Conservation (phyloP, 176 grass and related monocot genomes). For the Thinopyrum elongatum region DNA sequence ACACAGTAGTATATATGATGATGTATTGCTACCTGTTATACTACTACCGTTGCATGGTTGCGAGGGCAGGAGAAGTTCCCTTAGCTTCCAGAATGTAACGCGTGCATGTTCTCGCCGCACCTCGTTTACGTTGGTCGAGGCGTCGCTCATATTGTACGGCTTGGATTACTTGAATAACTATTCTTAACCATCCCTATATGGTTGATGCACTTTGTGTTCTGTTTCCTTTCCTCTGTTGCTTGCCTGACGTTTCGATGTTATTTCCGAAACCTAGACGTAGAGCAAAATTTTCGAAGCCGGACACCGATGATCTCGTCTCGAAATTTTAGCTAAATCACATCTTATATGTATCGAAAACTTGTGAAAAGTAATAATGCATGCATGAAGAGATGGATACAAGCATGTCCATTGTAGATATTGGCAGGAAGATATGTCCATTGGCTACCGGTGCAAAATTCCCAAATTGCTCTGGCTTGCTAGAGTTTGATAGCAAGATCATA, state of each 20-base stretch:
- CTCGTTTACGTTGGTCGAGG: neutral
- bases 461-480: too few relatives aligned
- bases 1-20: slow-evolving; percentile 20
- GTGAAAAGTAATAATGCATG: too few relatives aligned
- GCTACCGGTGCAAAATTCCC: too few relatives aligned
- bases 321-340: neutral
- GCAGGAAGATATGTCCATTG: too few relatives aligned
- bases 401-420: too few relatives aligned
- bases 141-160: neutral
- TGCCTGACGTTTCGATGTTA: neutral
- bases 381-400: too few relatives aligned
- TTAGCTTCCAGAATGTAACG: neutral
- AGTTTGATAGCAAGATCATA: too few relatives aligned
- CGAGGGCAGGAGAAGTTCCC: slow-evolving; percentile 39
- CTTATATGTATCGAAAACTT: neutral
- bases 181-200: slow-evolving; percentile 2
- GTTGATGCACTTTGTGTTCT: neutral
- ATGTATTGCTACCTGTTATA: slow-evolving; percentile 12
- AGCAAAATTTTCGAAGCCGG: neutral
- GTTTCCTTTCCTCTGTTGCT: neutral
- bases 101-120: neutral
- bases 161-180: slow-evolving; percentile 18
- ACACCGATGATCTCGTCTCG: neutral
- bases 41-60: slow-evolving; percentile 13
- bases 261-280: neutral